Percentiles rank a stretch among this genome's conserved stretches.
Evolutionary conservation across 1,284 basidiomycete species (phyloP).

Genomic region (Cutaneotrichosporon sp.): DNA sequence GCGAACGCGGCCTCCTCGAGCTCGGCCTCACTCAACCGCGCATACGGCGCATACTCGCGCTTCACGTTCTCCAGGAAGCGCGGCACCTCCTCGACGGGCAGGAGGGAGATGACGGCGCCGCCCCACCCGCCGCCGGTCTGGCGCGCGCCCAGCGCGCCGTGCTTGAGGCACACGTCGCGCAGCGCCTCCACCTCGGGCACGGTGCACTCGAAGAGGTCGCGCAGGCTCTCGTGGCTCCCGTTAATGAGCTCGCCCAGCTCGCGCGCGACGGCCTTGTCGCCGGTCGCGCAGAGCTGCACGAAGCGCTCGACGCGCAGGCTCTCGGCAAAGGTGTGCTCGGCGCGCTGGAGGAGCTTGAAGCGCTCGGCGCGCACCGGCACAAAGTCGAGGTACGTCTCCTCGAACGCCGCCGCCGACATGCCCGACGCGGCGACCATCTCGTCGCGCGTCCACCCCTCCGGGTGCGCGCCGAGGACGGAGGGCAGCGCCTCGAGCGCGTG

Average conservation of each 20-base stretch:
- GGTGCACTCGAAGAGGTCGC: conserved; percentile 71
- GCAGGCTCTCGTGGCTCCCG: conserved; percentile 70
- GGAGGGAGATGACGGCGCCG: conserved; percentile 81
- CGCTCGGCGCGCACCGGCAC: conserved; percentile 76
- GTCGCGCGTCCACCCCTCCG: conserved; percentile 55
- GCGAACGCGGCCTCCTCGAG: conserved; percentile 74
- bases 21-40: conserved; percentile 62
- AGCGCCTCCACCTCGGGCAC: conserved; percentile 75
- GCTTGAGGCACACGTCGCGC: conserved; percentile 60
- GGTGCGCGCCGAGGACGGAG: conserved; percentile 25
- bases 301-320: conserved; percentile 76
- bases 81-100: conserved; percentile 66
- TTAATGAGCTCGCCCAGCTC: conserved; percentile 73
- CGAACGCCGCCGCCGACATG: conserved; percentile 62
- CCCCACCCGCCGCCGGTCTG: conserved; percentile 79
- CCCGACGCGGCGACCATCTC: conserved; percentile 72
- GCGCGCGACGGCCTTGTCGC: too few relatives aligned
- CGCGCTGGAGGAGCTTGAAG: conserved; percentile 77
- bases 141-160: conserved; percentile 71
- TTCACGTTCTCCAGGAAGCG: conserved; percentile 68
- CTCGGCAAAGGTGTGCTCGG: conserved; percentile 74
- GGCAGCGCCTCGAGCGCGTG: conserved; percentile 24
- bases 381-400: conserved; percentile 65
- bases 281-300: conserved; percentile 64
- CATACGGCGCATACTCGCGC: conserved; percentile 65